phyloP scores from a whole-genome alignment of 768 basidiomycete genomes.

The Suillus placidus region DNA sequence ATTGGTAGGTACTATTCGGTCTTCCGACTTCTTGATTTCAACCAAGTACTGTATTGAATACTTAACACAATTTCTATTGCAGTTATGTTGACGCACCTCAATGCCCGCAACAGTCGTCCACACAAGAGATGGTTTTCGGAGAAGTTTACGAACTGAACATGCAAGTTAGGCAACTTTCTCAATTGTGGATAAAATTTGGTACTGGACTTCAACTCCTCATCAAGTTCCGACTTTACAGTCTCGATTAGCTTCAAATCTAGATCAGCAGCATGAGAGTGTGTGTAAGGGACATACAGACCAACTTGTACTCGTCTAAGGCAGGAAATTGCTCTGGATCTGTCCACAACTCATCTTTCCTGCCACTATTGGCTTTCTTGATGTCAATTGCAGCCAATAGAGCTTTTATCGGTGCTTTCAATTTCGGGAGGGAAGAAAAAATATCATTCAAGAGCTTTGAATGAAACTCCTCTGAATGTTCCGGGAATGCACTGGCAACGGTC shows the following conservation, averaged over 20 bases:
- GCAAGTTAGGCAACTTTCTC: conserved; percentile 8
- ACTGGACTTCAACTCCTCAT: conserved; percentile 73
- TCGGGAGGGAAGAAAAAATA: conserved; percentile 70
- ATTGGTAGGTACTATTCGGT: conserved; percentile 44
- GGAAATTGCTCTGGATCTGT: conserved; percentile 52
- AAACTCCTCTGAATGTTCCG: conserved; percentile 51
- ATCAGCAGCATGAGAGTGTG: conserved; percentile 2
- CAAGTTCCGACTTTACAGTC: conserved; percentile 69
- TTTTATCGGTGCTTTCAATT: conserved; percentile 55
- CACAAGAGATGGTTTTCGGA: conserved; percentile 73
- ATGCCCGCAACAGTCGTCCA: conserved; percentile 69
- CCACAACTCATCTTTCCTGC: conserved; percentile 76
- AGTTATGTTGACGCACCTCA: conserved; percentile 53
- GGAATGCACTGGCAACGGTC: conserved; percentile 68
- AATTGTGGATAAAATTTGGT: conserved; percentile 19
- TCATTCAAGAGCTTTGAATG: conserved; percentile 68
- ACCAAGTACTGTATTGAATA: conserved; percentile 63
- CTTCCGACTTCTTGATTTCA: conserved; percentile 69
- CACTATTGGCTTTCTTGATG: conserved; percentile 63
- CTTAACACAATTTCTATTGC: background rate
- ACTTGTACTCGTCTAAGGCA: conserved; percentile 55
- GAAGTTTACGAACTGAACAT: conserved; percentile 62
- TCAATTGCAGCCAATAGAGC: conserved; percentile 59
- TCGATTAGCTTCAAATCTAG: conserved; percentile 56
- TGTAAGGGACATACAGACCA: conserved; percentile 47